Conservation (phyloP, 2,329 filamentous ascomycete species). For the Pseudohalonectria lignicola region DNA sequence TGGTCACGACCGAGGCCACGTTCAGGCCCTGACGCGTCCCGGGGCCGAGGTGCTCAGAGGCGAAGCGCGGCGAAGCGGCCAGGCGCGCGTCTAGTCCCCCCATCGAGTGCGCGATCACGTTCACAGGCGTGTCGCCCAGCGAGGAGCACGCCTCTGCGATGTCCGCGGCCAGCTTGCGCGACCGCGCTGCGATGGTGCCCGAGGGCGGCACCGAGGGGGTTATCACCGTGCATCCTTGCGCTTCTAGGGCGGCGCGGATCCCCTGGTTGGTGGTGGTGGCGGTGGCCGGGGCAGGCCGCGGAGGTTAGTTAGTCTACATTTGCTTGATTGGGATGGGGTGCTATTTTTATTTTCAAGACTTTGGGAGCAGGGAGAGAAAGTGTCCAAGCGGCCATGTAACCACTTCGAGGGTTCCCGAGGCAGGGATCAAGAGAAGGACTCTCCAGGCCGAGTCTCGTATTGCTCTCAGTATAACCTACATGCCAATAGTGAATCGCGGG, state of each 20-base stretch:
- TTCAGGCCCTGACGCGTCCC: conserved; percentile 23
- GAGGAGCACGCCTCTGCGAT: conserved; percentile 35
- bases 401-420: too few species aligned
- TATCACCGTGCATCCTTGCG: conserved; percentile 43
- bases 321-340: too few species aligned
- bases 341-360: too few species aligned
- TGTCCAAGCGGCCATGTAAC: too few species aligned
- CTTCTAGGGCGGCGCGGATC: conserved; percentile 44
- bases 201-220: conserved; percentile 51
- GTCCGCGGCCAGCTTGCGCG: conserved; percentile 41
- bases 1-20: conserved; percentile 38
- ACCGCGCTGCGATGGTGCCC: conserved; percentile 48
- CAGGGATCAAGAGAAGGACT: too few species aligned
- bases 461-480: too few species aligned
- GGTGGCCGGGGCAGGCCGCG: too few species aligned
- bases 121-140: conserved; percentile 51
- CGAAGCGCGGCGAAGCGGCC: conserved; percentile 39
- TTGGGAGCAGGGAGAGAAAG: too few species aligned
- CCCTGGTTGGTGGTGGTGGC: too few species aligned
- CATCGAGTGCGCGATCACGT: conserved; percentile 65
- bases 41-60: not conserved
- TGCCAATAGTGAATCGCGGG: conserved; percentile 54
- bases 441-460: too few species aligned
- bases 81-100: conserved; percentile 54
- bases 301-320: too few species aligned